Base-by-base conservation (phyloP, 768 basidiomycete species). In the Tylopilus intermedius region DNA sequence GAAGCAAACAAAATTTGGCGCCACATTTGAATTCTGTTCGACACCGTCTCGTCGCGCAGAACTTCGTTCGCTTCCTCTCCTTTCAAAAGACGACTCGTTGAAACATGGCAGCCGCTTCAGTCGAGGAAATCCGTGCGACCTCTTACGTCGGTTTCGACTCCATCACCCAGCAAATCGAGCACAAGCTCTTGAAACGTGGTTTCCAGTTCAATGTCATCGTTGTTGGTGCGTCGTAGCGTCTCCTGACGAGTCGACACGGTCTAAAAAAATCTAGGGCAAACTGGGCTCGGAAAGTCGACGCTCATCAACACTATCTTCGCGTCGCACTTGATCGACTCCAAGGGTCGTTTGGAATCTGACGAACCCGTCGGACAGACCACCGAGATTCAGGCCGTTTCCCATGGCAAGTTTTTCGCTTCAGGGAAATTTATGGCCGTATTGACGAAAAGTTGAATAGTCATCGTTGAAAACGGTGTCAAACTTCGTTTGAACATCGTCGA, bases 141-240 rank as follows among this genome's bases (percentile, higher is more conserved):
- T 85, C 89, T 44, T 95, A 97, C 70, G 94, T 98, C 71, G 94
- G 94, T 67, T 98, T 98, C 76, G 94, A 98, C 80, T 85, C 88
- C 59, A 96, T 98, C 71, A 95, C 94, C 54, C 83, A 85, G 66
- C 95, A 97, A 74, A 97, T 97, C 62, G 95, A 99, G 79, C 90
- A 94, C 81, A 97, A 97, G 81, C 87, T 97, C 59, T 82, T 98
- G 76, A 97, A 97, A 76, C 85, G 95, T 58, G 95, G 95, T 55
- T 98, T 98, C 80, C 92, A 97, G 78, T 98, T 98, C 83, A 98
- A 97, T 67, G 89, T 96, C 55, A 97, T 98, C 67, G 88, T 92
- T 56, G 95, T 88, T 62, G 95, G 94, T 94, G 60, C 64, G 87
- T 81, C 47, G 44, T 22, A 13, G 24, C 22, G 51, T 35, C 2